These are phyloP conservation scores for Phytophthora foliorum DNA, from an alignment of 352 stramenopile species.

Conservation along the genomic window DNA sequence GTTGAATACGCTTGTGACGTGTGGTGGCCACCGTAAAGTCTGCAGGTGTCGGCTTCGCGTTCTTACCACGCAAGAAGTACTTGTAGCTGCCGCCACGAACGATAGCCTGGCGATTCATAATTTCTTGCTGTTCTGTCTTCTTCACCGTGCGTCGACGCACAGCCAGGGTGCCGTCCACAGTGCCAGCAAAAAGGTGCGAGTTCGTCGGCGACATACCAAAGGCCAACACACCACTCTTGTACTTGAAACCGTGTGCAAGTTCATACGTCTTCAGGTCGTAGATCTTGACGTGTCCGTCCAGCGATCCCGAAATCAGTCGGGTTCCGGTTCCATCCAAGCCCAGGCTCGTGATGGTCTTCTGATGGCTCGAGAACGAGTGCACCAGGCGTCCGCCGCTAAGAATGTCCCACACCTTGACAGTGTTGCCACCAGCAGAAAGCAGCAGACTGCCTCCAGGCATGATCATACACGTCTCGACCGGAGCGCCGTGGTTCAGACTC, in stretches of 20 bases:
- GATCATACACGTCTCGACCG: constrained; percentile 90
- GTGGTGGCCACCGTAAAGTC: constrained; percentile 86
- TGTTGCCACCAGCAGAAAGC: constrained; percentile 89
- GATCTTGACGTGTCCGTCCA: constrained; percentile 95
- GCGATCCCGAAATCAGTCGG: constrained; percentile 90
- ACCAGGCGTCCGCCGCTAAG: constrained; percentile 88
- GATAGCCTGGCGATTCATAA: constrained; percentile 74
- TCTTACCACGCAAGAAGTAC: constrained; percentile 92
- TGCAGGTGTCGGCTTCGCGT: constrained; percentile 72
- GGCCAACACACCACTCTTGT: constrained; percentile 81
- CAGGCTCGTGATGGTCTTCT: constrained; percentile 95
- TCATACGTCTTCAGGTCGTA: constrained; percentile 94
- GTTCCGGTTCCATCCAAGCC: constrained; percentile 87
- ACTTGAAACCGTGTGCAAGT: constrained; percentile 91
- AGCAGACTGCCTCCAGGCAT: constrained; percentile 86
- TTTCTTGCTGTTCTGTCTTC: constrained; percentile 74
- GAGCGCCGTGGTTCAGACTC: constrained; percentile 86
- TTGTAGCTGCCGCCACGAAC: constrained; percentile 89
- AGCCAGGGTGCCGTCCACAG: constrained; percentile 83
- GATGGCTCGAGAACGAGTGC: constrained; percentile 92
- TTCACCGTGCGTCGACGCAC: constrained; percentile 82
- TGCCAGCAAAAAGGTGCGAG: constrained; percentile 83
- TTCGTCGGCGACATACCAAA: constrained; percentile 90
- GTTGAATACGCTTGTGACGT: constrained; percentile 91
- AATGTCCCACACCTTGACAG: constrained; percentile 95